Evolutionary conservation across 768 basidiomycete species (phyloP), one percentile per base, ranked within the genome.

Genomic region (Boletus insuetus): DNA sequence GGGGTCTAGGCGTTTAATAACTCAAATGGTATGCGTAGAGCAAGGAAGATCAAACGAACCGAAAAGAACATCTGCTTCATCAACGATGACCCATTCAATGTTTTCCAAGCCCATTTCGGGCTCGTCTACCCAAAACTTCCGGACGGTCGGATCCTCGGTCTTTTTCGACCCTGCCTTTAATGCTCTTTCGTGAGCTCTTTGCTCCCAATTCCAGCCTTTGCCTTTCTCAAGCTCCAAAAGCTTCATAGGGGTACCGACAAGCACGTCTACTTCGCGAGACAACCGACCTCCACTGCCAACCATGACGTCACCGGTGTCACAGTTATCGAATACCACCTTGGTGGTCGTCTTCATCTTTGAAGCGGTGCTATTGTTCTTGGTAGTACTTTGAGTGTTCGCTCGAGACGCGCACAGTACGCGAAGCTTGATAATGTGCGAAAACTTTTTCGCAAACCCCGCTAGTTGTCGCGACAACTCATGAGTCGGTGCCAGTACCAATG

Each of bases 1-100:
- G 2, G 85, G 78, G 64, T 94, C 93, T 95, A 60, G 6, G 29
- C 16, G 4, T 39, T 26, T 46, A 37, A 45, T 49, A 26, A 55
- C 50, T 49, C 37, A 51, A 38, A 11, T 37, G 11, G 26, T 47
- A 37, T 32, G 13, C 13, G 35, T 17, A 42, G 26, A 39, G 32
- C 6, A 26, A 37, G 7, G 20, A 19, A 22, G 12, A 32, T 32
- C 3, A 10, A 42, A 70, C 81, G 47, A 59, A 91, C 94, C 91
- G 50, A 96, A 87, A 13, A 95, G 75, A 46, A 97, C 83, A 66
- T 96, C 94, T 0, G 94, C 94, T 66, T 97, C 94, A 57, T 97
- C 94, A 2, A 96, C 75, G 4, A 95, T 77, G 7, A 96, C 86
- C 92, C 92, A 96, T 63, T 96, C 91, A 2, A 95, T 75, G 46